Evolutionary conservation across 148 eudicot species (phyloP).

Genomic region (Persicaria maculosa): DNA sequence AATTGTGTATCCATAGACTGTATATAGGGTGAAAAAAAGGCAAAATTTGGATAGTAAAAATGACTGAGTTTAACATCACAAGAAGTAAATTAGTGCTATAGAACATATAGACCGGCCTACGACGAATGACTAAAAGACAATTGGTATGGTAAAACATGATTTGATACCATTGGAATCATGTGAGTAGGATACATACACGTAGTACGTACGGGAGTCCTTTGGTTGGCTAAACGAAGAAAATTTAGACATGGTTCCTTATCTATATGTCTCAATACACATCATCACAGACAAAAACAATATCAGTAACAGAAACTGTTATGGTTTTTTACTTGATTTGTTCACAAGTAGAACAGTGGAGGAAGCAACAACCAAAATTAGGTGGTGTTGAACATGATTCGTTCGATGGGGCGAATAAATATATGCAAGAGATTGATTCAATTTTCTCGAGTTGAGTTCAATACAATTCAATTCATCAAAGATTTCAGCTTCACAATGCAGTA

Average conservation of each 20-base stretch:
- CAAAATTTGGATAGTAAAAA: neutral
- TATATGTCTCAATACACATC: constrained; percentile 8
- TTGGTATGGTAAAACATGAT: neutral
- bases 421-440: too few species aligned
- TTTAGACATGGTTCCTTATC: neutral
- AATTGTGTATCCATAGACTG: neutral
- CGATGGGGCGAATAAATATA: too few species aligned
- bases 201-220: too few species aligned
- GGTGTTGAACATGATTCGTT: too few species aligned
- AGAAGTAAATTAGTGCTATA: neutral
- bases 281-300: neutral
- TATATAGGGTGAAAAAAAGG: too few species aligned
- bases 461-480: too few species aligned
- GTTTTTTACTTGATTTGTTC: neutral
- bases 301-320: neutral
- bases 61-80: neutral
- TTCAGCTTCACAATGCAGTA: too few species aligned
- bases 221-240: neutral
- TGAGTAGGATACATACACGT: neutral
- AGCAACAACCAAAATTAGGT: too few species aligned
- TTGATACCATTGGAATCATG: neutral
- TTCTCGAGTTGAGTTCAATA: too few species aligned
- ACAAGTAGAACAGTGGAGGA: constrained; percentile 8
- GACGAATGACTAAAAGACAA: neutral
- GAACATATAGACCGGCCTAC: neutral